Percentiles rank a stretch among this genome's conserved stretches.
Evolutionary conservation across 1,139 yeast species (phyloP).

Genomic region (Suhomyces chickasaworum): DNA sequence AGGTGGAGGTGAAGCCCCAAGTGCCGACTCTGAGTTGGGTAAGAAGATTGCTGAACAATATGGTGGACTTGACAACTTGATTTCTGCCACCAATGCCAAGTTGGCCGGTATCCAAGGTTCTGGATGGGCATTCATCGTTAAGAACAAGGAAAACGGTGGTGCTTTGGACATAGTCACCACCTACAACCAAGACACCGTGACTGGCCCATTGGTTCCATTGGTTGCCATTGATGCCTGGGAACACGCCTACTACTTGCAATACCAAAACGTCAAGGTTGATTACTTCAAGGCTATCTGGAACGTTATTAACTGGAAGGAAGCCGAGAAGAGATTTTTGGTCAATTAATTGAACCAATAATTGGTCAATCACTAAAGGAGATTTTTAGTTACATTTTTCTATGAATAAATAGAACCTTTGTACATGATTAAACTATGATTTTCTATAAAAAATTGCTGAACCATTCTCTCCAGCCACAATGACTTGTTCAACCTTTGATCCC

Average conservation of each 20-base stretch:
- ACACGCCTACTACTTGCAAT: slow-evolving; percentile 96
- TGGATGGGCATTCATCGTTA: slow-evolving; percentile 96
- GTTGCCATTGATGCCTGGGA: slow-evolving; percentile 99
- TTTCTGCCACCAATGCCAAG: slow-evolving; percentile 67
- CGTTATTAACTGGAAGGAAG: slow-evolving; percentile 95
- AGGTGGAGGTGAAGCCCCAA: slow-evolving; percentile 87
- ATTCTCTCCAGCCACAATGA: slow-evolving; percentile 61
- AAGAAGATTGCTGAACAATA: slow-evolving; percentile 66
- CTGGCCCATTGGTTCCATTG: slow-evolving; percentile 73
- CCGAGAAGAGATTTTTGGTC: slow-evolving; percentile 60
- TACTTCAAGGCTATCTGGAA: slow-evolving; percentile 97
- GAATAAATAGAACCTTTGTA: neutral
- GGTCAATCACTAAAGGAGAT: too few relatives aligned
- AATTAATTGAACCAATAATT: slow-evolving; percentile 13
- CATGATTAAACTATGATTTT: slow-evolving; percentile 9
- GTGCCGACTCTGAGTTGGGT: slow-evolving; percentile 56
- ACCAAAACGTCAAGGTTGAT: slow-evolving; percentile 91
- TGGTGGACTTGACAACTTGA: slow-evolving; percentile 78
- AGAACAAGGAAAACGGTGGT: slow-evolving; percentile 77
- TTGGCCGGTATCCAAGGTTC: slow-evolving; percentile 96
- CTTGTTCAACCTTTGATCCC: slow-evolving; percentile 48
- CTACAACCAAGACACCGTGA: slow-evolving; percentile 87
- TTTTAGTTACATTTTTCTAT: neutral
- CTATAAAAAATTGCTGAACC: slow-evolving; percentile 66
- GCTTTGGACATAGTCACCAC: slow-evolving; percentile 83